These are phyloP conservation scores for Eimeria sp. DNA, from an alignment of 169 alveolate genomes.

Conservation along the genomic window DNA sequence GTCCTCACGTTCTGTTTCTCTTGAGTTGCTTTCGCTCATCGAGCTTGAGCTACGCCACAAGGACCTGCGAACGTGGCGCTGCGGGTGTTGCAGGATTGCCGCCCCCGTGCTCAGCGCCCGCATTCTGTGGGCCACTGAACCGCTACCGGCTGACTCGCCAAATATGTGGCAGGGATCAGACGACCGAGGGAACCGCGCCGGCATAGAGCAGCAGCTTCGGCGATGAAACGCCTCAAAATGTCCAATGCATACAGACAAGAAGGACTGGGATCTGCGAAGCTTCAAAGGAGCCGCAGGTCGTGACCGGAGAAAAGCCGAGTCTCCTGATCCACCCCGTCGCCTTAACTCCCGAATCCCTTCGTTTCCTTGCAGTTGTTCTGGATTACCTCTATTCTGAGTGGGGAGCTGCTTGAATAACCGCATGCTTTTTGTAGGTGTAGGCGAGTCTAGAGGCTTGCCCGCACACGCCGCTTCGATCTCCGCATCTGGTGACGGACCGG, in stretches of 20 bases:
- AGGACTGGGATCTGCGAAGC: constrained; percentile 50
- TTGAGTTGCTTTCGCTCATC: not conserved
- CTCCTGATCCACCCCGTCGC: constrained; percentile 52
- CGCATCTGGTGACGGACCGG: constrained; percentile 3
- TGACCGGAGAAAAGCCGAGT: constrained; percentile 28
- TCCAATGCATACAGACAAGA: constrained; percentile 40
- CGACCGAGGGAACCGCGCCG: constrained; percentile 11
- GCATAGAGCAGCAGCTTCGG: constrained; percentile 57
- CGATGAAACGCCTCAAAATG: constrained; percentile 33
- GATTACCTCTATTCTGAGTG: not conserved
- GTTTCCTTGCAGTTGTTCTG: not conserved
- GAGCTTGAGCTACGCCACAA: constrained; percentile 17
- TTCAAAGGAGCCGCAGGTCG: constrained; percentile 6
- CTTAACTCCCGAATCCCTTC: constrained; percentile 6
- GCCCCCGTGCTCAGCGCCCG: constrained; percentile 31
- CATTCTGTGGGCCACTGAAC: not conserved
- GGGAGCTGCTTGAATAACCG: not conserved
- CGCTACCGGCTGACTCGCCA: constrained; percentile 13
- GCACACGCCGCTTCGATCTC: constrained; percentile 31
- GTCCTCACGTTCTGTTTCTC: constrained; percentile 22
- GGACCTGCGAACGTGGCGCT: not conserved
- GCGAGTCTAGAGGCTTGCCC: not conserved
- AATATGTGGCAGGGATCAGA: not conserved
- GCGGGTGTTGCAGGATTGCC: constrained; percentile 13
- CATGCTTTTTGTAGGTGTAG: not conserved